Evolutionary conservation across 1,139 yeast genomes (phyloP), one percentile per base, ranked within the genome.

Genomic region (Protomyces inundatus): DNA sequence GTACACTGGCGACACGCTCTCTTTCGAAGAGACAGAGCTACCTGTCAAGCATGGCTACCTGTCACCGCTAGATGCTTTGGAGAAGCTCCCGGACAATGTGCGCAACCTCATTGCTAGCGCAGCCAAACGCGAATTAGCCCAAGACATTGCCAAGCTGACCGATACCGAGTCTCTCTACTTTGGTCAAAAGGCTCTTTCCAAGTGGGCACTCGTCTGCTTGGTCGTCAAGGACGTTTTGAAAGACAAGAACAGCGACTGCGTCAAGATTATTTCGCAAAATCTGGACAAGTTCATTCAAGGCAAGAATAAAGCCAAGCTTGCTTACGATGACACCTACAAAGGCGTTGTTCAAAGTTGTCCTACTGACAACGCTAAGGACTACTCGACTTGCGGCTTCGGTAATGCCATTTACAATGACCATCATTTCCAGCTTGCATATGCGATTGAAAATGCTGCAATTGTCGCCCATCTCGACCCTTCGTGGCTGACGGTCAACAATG

Each of bases 391-490:
- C 51, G 89, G 86, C 70, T 88, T 76, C 72, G 95, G 93, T 36
- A 77, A 84, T 68, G 81, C 86, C 14, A 84, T 81, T 74, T 87
- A 87, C 75, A 87, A 87, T 70, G 93, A 87, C 73, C 93, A 85
- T 71, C 93, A 87, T 71, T 87, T 86, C 83, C 93, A 88, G 71
- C 87, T 86, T 72, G 93, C 93, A 33, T 87, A 87, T 75, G 82
- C 81, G 70, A 80, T 88, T 61, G 90, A 87, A 70, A 86, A 93
- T 6, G 90, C 91, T 6, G 93, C 95, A 2, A 80, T 86, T 55
- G 80, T 87, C 62, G 93, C 87, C 16, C 78, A 82, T 67, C 80
- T 86, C 52, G 95, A 88, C 73, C 72, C 77, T 35, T 77, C 81
- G n/a, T 88, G 95, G 93, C 32, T 61, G 39, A 54, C 62, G 3